These are phyloP conservation scores for Colletotrichum acutatum DNA, from an alignment of 2,329 filamentous ascomycete species.

Conservation along the genomic window DNA sequence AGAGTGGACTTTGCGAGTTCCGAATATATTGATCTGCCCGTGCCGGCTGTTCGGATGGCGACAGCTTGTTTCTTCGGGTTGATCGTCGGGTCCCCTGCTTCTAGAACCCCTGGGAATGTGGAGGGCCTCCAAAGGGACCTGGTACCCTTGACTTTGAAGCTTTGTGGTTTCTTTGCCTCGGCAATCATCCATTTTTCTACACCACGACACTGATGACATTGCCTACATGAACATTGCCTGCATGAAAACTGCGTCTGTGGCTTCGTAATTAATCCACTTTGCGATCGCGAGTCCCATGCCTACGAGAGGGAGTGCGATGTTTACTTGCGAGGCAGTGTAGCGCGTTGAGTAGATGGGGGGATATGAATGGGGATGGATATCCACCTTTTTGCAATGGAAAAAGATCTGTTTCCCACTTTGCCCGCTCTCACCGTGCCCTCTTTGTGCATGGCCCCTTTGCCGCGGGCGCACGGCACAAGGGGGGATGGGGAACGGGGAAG, in stretches of 20 bases:
- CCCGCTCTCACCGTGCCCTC: too few relatives aligned
- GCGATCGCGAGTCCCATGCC: background rate
- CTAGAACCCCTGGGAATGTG: background rate
- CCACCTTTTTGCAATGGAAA: background rate
- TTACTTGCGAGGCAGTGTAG: too few relatives aligned
- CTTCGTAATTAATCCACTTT: background rate
- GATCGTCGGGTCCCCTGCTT: slow-evolving; percentile 2
- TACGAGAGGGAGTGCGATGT: background rate
- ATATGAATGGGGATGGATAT: background rate
- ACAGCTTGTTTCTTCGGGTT: background rate
- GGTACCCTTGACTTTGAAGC: background rate
- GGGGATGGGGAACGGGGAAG: background rate
- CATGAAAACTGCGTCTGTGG: background rate
- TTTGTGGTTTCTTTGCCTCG: background rate
- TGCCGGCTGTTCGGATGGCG: slow-evolving; percentile 17
- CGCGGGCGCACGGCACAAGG: background rate
- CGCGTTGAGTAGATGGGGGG: background rate
- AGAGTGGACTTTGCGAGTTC: slow-evolving; percentile 8
- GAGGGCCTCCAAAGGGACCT: background rate
- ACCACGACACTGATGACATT: background rate
- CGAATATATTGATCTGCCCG: slow-evolving; percentile 28
- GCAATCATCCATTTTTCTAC: too few relatives aligned
- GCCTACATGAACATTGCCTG: background rate
- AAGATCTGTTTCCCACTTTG: background rate
- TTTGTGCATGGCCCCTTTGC: background rate